Evolutionary conservation across 1,139 yeast species (phyloP), one percentile per base, ranked within the genome.

Genomic region (Geotrichum aggregatum): DNA sequence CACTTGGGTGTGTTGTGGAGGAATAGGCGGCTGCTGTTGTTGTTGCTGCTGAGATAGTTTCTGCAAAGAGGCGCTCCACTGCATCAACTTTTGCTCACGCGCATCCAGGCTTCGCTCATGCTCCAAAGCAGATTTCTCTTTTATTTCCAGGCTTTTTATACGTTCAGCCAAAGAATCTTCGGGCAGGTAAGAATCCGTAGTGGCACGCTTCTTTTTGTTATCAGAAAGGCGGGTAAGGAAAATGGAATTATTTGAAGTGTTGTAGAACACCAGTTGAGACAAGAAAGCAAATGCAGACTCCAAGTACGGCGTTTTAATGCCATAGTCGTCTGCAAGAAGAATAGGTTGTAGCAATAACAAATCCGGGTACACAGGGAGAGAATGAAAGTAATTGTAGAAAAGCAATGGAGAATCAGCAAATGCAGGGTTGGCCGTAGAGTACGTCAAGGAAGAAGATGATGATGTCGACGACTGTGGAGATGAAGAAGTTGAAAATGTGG

Each of bases 221-320:
- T 35, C 39, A 3, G 39, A n/a, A 11, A 26, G 39, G 8, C 53
- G 35, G 10, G 44, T n/a, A 5, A 50, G 35, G 22, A 49, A 42
- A 16, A 54, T 40, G 30, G 52, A 48, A 13, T n/a, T 40, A 7
- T 38, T 7, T 8, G 45, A 16, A 14, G 26, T 46, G 41, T 54
- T 54, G 44, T 38, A 52, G 18, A 31, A 35, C 7, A 38, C 49
- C 31, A 54, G 44, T 24, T 52, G 57, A 14, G 57, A 54, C 28
- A 54, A 24, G 26, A 49, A 54, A 10, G 96, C 88, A 66, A 87
- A 89, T 55, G 87, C 72, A 62, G 87, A 87, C 69, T 89, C 97
- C 67, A 89, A 75, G 66, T 89, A 89, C 2, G 97, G 96, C 0
- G 96, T 87, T 65, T 87, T 83, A 52, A 88, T 82, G 44, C 86